Percentiles rank a stretch among this genome's conserved stretches.
Conservation (phyloP, 1,139 yeast genomes). For the Candida pseudoviswanathii region DNA sequence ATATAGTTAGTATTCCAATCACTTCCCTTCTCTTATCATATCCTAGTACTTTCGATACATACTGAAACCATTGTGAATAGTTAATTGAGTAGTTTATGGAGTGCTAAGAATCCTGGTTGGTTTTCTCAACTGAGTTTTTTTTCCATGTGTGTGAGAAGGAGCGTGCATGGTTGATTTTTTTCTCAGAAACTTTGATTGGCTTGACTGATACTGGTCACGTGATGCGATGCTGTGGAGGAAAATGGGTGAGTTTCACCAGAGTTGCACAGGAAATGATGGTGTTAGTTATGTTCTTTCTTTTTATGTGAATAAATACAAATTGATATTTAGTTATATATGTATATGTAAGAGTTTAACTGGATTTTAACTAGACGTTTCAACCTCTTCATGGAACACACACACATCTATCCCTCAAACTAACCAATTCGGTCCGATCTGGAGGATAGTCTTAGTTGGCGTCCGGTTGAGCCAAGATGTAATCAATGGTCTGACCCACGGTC, state of each 20-base stretch:
- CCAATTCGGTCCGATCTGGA: too few species aligned
- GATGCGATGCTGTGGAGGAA: neutral
- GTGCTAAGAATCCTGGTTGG: neutral
- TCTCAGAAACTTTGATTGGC: slow-evolving; percentile 6
- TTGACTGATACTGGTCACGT: slow-evolving; percentile 1
- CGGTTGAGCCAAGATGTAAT: slow-evolving; percentile 70
- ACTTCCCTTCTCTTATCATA: neutral
- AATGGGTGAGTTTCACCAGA: neutral
- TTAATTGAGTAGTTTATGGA: neutral
- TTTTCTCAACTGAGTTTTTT: neutral
- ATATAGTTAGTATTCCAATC: slow-evolving; percentile 23
- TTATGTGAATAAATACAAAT: neutral
- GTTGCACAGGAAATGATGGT: neutral
- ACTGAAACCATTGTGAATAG: slow-evolving; percentile 26
- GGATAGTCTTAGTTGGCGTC: slow-evolving; percentile 54
- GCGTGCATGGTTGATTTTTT: neutral
- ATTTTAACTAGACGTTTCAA: too few species aligned
- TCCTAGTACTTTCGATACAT: slow-evolving; percentile 16
- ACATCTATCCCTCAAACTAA: too few species aligned
- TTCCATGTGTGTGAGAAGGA: neutral
- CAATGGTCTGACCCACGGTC: slow-evolving; percentile 82
- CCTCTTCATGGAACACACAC: too few species aligned
- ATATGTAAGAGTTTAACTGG: neutral
- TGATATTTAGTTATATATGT: neutral
- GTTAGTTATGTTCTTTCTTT: neutral